Base-by-base conservation (phyloP, 352 stramenopile species). In the Globisporangium nagaii region DNA sequence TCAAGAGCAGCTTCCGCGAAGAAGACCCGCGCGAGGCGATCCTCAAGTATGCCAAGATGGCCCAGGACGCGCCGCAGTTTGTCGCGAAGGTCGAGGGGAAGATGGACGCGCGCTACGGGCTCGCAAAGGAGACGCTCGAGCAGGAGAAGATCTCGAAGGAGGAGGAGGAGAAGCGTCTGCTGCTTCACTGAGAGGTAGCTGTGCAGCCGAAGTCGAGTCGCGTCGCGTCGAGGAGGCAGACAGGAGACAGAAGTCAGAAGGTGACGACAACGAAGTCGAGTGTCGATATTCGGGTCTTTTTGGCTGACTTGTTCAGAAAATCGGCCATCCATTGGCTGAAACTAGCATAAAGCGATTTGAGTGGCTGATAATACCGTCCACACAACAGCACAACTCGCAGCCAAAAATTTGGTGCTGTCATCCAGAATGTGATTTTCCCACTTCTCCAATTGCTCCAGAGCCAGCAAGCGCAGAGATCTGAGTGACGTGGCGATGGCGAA, bases 21-120 rank as follows among this genome's bases (percentile, higher is more conserved):
- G 78, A 95, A 73, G 84, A 95, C 30, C 84, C 84, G 25, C 80
- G 84, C 10, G 79, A 88, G 47, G 84, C 84, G n/a, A 90, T 95
- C 40, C 56, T 95, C 31, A 89, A 93, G 65, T 93, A 93, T 47
- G 84, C 84, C 34, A 85, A 95, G 47, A 67, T 75, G 25, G 84
- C 84, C 9, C 64, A 87, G 57, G 62, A 71, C 17, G 81, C 87
- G 12, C 83, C 84, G 10, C 77, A 88, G 61, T 95, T 90, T 50
- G 56, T 83, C 2, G 68, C 61, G 7, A 63, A 71, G n/a, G 68
- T 74, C 1, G 63, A 19, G 8, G 72, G 68, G 31, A 90, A 91
- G 66, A 67, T 95, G 24, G 80, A 91, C 42, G 63, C 70, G 40
- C 74, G 79, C 7, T 95, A 95, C 57, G 60, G 78, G 15, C 60